Percentiles rank a stretch among this genome's conserved stretches.
Conservation (phyloP, 352 stramenopile genomes). For the Halophytophthora batemanensis region DNA sequence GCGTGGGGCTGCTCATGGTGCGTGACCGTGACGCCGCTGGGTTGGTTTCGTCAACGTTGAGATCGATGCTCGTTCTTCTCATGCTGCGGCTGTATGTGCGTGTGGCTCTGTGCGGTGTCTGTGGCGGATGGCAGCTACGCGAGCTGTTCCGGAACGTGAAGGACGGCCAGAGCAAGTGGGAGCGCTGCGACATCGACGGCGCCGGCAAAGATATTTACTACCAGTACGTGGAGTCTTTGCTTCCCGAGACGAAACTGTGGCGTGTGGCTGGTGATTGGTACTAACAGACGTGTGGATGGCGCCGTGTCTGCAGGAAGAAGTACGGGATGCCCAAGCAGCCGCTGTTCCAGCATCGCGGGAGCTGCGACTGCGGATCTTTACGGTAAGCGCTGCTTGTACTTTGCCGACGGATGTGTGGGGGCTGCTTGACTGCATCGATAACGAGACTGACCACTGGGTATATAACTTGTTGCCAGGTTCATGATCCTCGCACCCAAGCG, state of each 20-base stretch:
- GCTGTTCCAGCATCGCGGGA: conserved; percentile 71
- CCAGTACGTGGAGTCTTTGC: conserved; percentile 37
- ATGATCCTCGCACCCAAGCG: conserved; percentile 68
- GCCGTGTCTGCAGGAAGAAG: conserved; percentile 57
- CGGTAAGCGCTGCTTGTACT: conserved; percentile 22
- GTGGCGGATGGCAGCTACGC: conserved; percentile 56
- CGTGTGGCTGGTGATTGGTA: neutral
- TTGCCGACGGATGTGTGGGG: no score
- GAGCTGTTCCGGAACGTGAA: conserved; percentile 56
- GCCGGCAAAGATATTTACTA: conserved; percentile 71
- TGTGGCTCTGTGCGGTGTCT: no score
- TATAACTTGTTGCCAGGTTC: conserved; percentile 38
- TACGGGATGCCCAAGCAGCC: conserved; percentile 66
- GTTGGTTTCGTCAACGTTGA: no score
- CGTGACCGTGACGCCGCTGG: no score
- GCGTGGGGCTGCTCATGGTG: conserved; percentile 69
- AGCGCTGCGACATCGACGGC: conserved; percentile 43
- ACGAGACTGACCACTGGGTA: conserved; percentile 6
- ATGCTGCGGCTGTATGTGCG: no score
- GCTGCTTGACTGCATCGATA: neutral
- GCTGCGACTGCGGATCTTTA: conserved; percentile 67
- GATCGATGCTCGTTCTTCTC: no score
- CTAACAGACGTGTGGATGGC: neutral
- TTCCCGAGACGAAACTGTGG: conserved; percentile 1
- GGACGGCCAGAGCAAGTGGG: conserved; percentile 49